Conservation (phyloP, 2,329 filamentous ascomycete genomes). For the Aspergillus piperis region DNA sequence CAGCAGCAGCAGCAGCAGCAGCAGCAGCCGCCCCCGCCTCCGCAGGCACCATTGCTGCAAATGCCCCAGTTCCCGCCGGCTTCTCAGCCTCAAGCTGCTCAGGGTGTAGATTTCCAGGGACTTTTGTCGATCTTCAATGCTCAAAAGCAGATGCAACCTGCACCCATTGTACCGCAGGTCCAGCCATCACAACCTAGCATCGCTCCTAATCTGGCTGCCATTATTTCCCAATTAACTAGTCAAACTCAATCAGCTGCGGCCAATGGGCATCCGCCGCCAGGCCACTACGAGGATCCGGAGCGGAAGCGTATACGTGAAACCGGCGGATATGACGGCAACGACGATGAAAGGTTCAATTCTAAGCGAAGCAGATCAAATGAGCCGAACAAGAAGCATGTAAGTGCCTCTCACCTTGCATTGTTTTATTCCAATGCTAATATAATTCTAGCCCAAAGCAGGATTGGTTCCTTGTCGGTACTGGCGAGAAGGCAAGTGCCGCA, state of each 20-base stretch:
- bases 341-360: slow-evolving; percentile 32
- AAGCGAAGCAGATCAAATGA: slow-evolving; percentile 40
- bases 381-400: slow-evolving; percentile 42
- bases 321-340: slow-evolving; percentile 34
- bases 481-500: slow-evolving; percentile 56
- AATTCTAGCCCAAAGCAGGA: slow-evolving; percentile 44
- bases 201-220: slow-evolving; percentile 37
- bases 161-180: slow-evolving; percentile 26
- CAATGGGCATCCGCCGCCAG: slow-evolving; percentile 16
- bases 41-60: slow-evolving; percentile 26
- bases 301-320: slow-evolving; percentile 43
- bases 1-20: slow-evolving; percentile 34
- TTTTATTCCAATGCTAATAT: slow-evolving; percentile 14
- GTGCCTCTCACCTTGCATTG: slow-evolving; percentile 6
- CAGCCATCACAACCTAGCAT: slow-evolving; percentile 32
- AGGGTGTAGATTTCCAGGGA: slow-evolving; percentile 40
- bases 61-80: slow-evolving; percentile 30
- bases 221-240: slow-evolving; percentile 36
- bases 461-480: slow-evolving; percentile 55
- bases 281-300: slow-evolving; percentile 43
- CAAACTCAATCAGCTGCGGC: slow-evolving; percentile 25
- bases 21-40: slow-evolving; percentile 28
- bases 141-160: slow-evolving; percentile 40
- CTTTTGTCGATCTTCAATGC: slow-evolving; percentile 43
- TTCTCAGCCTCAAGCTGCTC: slow-evolving; percentile 27